A percentile compares a stretch with the other conserved stretches of the same genome.
phyloP scores from a whole-genome alignment of 176 grass and related monocot species.

The Phyllostachys edulis region DNA sequence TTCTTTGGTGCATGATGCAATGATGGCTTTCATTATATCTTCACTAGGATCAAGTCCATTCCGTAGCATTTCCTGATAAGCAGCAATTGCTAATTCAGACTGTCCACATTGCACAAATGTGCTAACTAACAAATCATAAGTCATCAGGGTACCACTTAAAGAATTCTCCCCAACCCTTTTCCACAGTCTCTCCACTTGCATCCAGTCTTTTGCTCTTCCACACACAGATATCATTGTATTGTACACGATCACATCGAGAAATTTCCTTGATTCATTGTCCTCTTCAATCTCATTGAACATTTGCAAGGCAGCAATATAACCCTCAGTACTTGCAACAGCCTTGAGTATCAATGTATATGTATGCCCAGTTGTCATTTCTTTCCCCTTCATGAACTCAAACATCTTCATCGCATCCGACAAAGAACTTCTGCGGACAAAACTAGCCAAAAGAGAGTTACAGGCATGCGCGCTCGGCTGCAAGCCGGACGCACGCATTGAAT shows the following conservation, averaged over 20 bases:
- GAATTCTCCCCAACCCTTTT: conserved; percentile 55
- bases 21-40: conserved; percentile 82
- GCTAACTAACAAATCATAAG: conserved; percentile 83
- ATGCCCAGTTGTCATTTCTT: conserved; percentile 56
- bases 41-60: conserved; percentile 61
- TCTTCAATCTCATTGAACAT: conserved; percentile 55
- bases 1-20: conserved; percentile 83
- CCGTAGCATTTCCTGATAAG: conserved; percentile 77
- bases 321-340: conserved; percentile 47
- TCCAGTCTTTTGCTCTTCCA: conserved; percentile 74
- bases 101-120: conserved; percentile 86
- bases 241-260: conserved; percentile 71
- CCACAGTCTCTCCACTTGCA: conserved; percentile 72
- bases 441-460: conserved; percentile 75
- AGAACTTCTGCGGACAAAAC: conserved; percentile 44
- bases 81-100: conserved; percentile 61
- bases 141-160: conserved; percentile 59
- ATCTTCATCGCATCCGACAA: conserved; percentile 52
- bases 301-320: conserved; percentile 51
- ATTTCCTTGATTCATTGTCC: conserved; percentile 43
- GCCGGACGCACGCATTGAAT: conserved; percentile 67
- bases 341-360: conserved; percentile 83
- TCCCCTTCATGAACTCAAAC: conserved; percentile 62
- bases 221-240: conserved; percentile 87
- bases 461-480: conserved; percentile 69